Conservation (phyloP, 139 green algal genomes). For the Chlorella sp. region DNA sequence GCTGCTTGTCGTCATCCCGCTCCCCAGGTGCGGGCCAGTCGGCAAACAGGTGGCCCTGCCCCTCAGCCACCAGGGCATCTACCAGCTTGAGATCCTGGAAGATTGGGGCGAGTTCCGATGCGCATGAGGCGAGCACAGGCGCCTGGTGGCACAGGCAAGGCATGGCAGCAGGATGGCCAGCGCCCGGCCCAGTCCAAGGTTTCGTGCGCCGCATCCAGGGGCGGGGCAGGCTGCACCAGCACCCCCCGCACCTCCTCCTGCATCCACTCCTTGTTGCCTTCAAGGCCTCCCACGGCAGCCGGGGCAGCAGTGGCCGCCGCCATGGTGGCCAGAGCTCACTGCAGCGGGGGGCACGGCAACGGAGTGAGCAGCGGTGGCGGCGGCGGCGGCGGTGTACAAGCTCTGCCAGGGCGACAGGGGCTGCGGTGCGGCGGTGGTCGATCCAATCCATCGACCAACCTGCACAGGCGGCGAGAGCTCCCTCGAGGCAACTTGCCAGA, state of each 20-base stretch:
- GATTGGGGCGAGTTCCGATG: background rate
- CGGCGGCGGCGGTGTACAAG: no score
- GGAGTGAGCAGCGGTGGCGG: background rate
- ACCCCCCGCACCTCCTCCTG: background rate
- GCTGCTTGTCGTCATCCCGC: slow-evolving; percentile 66
- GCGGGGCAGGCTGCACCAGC: no score
- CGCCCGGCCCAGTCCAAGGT: no score
- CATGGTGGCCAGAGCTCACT: background rate
- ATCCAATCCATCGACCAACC: no score
- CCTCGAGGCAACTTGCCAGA: no score
- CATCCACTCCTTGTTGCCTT: slow-evolving; percentile 6
- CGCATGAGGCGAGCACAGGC: no score
- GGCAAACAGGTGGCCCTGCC: slow-evolving; percentile 85
- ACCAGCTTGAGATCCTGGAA: slow-evolving; percentile 50
- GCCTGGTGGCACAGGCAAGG: no score
- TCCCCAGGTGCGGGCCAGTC: slow-evolving; percentile 73
- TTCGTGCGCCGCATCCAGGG: no score
- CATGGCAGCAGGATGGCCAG: no score
- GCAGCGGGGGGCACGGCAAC: background rate
- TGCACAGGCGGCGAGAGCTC: no score
- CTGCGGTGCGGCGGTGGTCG: no score
- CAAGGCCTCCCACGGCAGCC: background rate
- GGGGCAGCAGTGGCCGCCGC: background rate
- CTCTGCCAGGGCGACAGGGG: no score
- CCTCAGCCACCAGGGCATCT: slow-evolving; percentile 46